Evolutionary conservation across 2,329 filamentous ascomycete genomes (phyloP), one percentile per base, ranked within the genome.

Genomic region (Emmonsiellopsis sp.): DNA sequence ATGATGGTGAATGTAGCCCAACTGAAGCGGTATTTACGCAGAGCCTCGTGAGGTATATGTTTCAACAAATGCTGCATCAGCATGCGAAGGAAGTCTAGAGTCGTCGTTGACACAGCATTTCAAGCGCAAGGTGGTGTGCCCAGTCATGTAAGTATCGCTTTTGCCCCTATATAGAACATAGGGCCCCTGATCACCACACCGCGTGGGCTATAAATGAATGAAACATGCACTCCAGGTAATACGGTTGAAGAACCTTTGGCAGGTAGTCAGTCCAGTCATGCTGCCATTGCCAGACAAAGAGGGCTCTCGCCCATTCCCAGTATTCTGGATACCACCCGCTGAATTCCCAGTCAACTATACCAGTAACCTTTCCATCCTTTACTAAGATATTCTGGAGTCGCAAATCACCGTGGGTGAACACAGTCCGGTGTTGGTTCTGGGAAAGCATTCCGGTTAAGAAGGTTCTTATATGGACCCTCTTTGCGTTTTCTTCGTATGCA

Each of bases 241-340:
- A 67, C 4, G 61, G 61, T 37, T 64, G 59, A 38, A 70, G 54
- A 51, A 62, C 65, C 38, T 59, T 50, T 11, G 59, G 57, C 7
- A 70, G 51, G 58, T 65, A 70, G 41, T 57, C 46, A 54, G 53
- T 57, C 65, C 63, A 70, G 55, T 70, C 66, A 63, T 67, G 64
- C 16, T 61, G 57, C 62, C 65, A 69, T 47, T 51, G 49, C 54
- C 44, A 67, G 35, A 58, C 58, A 57, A 63, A 62, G 32, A 68
- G 56, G 34, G 69, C 65, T 54, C 58, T 63, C 20, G 65, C 59
- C 53, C 67, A 72, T 55, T 72, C 68, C 68, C 65, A 72, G 57
- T 72, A 72, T 38, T 59, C 65, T n/a, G 68, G 69, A 56, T 68
- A 70, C 67, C 67, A 73, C 6, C 68, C 67, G 40, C 67, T 59